phyloP scores from a whole-genome alignment of 768 basidiomycete genomes.

The Tylopilus subfusipes region DNA sequence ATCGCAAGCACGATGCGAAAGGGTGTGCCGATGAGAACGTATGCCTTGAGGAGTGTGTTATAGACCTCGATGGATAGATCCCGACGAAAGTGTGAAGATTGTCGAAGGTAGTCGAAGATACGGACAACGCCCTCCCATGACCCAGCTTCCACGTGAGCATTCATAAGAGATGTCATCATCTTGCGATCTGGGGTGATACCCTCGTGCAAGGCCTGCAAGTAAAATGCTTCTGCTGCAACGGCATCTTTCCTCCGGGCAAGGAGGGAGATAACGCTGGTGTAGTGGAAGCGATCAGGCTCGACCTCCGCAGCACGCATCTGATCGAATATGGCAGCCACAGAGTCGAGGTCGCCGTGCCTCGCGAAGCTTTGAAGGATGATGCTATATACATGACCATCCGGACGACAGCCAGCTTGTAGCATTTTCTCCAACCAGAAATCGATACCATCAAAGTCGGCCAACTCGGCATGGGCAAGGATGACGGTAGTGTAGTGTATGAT shows the following conservation, averaged over 20 bases:
- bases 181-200: slow-evolving; percentile 59
- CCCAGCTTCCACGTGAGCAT: slow-evolving; percentile 77
- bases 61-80: slow-evolving; percentile 57
- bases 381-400: slow-evolving; percentile 56
- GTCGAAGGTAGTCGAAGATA: slow-evolving; percentile 59
- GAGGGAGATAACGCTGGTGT: slow-evolving; percentile 64
- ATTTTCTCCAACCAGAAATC: slow-evolving; percentile 54
- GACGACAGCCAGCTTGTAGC: slow-evolving; percentile 44
- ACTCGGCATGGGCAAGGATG: slow-evolving; percentile 50
- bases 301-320: slow-evolving; percentile 58
- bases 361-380: slow-evolving; percentile 59
- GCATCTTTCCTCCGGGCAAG: slow-evolving; percentile 62
- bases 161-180: slow-evolving; percentile 73
- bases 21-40: slow-evolving; percentile 77
- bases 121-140: slow-evolving; percentile 75
- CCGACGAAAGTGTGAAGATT: slow-evolving; percentile 33
- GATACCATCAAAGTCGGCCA: slow-evolving; percentile 46
- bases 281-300: slow-evolving; percentile 48
- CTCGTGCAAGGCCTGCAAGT: slow-evolving; percentile 57
- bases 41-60: slow-evolving; percentile 81
- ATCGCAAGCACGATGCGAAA: slow-evolving; percentile 57
- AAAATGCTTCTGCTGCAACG: slow-evolving; percentile 62
- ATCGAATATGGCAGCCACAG: slow-evolving; percentile 47
- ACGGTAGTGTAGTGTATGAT: slow-evolving; percentile 53
- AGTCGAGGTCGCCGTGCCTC: slow-evolving; percentile 48